Evolutionary conservation across 1,284 basidiomycete genomes (phyloP).

Genomic region (Marasmius sp.): DNA sequence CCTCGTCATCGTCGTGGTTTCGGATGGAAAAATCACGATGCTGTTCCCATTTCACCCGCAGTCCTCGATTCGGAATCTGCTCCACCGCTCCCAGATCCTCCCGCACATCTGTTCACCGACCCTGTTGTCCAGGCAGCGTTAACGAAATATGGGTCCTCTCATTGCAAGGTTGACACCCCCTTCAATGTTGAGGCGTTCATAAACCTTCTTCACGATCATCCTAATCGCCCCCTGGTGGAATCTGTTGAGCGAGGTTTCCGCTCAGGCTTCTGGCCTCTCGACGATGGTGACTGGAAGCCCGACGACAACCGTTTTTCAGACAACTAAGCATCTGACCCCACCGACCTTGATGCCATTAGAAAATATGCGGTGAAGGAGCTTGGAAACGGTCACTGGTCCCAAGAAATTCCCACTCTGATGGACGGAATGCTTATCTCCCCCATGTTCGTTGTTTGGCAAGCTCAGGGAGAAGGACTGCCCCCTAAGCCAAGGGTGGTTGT

Average conservation of each 20-base stretch:
- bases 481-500: constrained; percentile 21
- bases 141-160: neutral
- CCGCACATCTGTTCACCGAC: constrained; percentile 14
- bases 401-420: constrained; percentile 11
- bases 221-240: constrained; percentile 23
- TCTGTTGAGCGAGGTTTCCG: constrained; percentile 22
- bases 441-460: constrained; percentile 26
- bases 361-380: constrained; percentile 21
- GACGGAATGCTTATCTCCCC: constrained; percentile 25
- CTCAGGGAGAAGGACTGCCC: neutral
- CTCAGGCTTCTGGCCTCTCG: constrained; percentile 26
- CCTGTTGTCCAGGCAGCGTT: neutral
- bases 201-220: constrained; percentile 16
- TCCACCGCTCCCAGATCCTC: constrained; percentile 19
- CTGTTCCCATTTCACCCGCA: constrained; percentile 12
- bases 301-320: constrained; percentile 3
- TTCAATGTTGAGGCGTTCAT: constrained; percentile 18
- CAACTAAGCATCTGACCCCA: constrained; percentile 16
- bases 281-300: constrained; percentile 11
- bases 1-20: constrained; percentile 10
- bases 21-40: neutral
- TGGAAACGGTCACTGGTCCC: constrained; percentile 20
- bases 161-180: constrained; percentile 10
- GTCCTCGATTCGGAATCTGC: constrained; percentile 14
- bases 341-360: constrained; percentile 19